Evolutionary conservation across 108 stramenopile species (phyloP).

Genomic region (Cyclotella choctawhatcheeana): DNA sequence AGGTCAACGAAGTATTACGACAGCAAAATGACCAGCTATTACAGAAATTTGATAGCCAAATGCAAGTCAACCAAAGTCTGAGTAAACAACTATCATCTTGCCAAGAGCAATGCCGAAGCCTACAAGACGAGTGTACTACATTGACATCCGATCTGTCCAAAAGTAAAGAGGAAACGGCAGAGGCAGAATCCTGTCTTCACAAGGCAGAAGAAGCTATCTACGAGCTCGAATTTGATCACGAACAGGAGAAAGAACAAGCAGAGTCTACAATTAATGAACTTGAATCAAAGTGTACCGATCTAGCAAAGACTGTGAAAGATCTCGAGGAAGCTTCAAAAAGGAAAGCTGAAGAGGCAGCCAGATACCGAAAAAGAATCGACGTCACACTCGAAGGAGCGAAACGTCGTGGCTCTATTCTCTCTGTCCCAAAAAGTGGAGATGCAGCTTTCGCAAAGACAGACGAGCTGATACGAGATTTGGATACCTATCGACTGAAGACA

Average conservation of each 20-base stretch:
- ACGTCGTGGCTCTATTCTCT: constrained; percentile 32
- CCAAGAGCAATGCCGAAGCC: constrained; percentile 11
- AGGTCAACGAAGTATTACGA: constrained; percentile 8
- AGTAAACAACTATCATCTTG: constrained; percentile 2
- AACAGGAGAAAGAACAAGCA: constrained; percentile 14
- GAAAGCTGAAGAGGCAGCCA: constrained; percentile 26
- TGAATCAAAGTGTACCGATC: constrained; percentile 20
- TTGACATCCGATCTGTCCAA: constrained; percentile 20
- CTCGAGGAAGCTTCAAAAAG: constrained; percentile 16
- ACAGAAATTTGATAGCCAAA: constrained; percentile 7
- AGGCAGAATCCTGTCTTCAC: constrained; percentile 14
- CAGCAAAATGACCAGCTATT: constrained; percentile 9
- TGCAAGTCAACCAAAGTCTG: constrained; percentile 17
- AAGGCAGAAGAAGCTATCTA: constrained; percentile 36
- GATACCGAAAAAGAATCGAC: constrained; percentile 18
- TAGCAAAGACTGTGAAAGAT: constrained; percentile 3
- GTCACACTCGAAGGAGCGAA: constrained; percentile 30
- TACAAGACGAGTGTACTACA: constrained; percentile 16
- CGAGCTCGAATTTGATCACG: constrained; percentile 21
- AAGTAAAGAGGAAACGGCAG: constrained; percentile 19
- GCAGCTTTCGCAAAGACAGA: constrained; percentile 30
- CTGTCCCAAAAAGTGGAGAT: constrained; percentile 24
- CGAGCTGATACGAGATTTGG: constrained; percentile 36
- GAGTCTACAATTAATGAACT: constrained; percentile 21
- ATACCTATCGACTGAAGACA: constrained; percentile 24